Base-by-base conservation (phyloP, 331 rosid species). In the Rosa hybrid region DNA sequence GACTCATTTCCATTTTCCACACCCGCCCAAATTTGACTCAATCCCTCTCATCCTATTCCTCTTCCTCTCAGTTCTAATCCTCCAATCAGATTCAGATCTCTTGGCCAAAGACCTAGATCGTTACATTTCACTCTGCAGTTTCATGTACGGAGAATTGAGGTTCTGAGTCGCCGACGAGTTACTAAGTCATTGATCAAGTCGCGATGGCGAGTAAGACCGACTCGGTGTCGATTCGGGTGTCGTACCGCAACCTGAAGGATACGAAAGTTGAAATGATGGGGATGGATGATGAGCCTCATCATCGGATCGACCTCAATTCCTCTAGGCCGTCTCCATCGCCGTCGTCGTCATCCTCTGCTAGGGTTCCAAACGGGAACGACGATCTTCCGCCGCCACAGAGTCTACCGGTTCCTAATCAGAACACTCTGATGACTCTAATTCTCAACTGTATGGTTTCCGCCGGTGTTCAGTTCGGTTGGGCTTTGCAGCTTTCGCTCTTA, bases 381-480 rank as follows among this genome's bases (percentile, higher is more conserved):
- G 75, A 41, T 39, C 67, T 68, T 63, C 11, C 83, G 12, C 16
- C 79, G 67, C 23, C 79, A 39, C 27, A 85, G n/a, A 64, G 85
- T 30, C 67, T 75, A n/a, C 75, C 87, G n/a, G 71, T 68, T 18
- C 83, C 59, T 59, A 88, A 81, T 51, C 74, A 83, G 34, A 59
- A 41, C n/a, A 86, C 90, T 67, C 62, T 91, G 78, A 30, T 83
- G 50, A 74, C 78, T 54, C 88, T 96, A 25, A 82, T 96, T 84
- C 98, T 96, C 71, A 91, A 94, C 71, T 96, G 98, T 83, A 93
- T 94, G 75, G 89, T 96, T 56, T 98, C 99, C 60, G 99, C 98
- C 25, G 99, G 99, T 4, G 99, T 95, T 71, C 99, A 95, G 76
- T 95, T 95, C 49, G 99, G 99, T 21, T 95, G 99, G 99, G 99